These are phyloP conservation scores for Lipomyces sp. DNA, from an alignment of 805 yeast species.

Conservation along the genomic window DNA sequence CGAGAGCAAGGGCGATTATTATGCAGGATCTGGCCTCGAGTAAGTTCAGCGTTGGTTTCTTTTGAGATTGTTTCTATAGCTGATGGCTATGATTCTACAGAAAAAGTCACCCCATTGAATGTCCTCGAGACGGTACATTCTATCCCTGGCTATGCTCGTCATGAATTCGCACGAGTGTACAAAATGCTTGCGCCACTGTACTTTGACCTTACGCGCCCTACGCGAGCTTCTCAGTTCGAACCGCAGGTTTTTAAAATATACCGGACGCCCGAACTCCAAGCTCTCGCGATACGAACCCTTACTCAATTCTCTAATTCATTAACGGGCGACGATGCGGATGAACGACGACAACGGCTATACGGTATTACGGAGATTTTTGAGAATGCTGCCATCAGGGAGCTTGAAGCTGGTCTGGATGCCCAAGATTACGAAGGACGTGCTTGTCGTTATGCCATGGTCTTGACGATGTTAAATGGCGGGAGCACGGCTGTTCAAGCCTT, in stretches of 20 bases:
- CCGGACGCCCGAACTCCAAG: conserved; percentile 59
- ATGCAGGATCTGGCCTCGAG: conserved; percentile 15
- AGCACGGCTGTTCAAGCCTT: conserved; percentile 44
- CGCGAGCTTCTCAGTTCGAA: conserved; percentile 47
- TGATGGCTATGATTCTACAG: neutral
- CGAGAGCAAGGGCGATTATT: conserved; percentile 18
- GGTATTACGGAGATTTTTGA: conserved; percentile 70
- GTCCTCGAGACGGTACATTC: conserved; percentile 46
- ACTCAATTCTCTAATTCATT: conserved; percentile 46
- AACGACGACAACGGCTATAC: conserved; percentile 50
- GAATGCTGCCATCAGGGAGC: conserved; percentile 69
- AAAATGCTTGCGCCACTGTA: conserved; percentile 52
- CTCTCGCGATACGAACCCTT: conserved; percentile 52
- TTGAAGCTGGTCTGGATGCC: conserved; percentile 60
- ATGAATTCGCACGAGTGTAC: conserved; percentile 50
- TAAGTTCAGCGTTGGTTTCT: neutral
- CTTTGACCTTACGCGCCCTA: conserved; percentile 51
- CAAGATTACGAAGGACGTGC: conserved; percentile 51
- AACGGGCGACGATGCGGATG: conserved; percentile 46
- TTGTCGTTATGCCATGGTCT: conserved; percentile 45
- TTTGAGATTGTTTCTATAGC: neutral
- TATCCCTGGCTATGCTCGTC: conserved; percentile 46
- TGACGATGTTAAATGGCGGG: conserved; percentile 46
- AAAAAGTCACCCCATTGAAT: conserved; percentile 44
- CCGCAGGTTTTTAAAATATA: conserved; percentile 54